Percentiles rank a stretch among this genome's conserved stretches.
phyloP scores from a whole-genome alignment of 2,329 filamentous ascomycete species.

The Phoma sp. region DNA sequence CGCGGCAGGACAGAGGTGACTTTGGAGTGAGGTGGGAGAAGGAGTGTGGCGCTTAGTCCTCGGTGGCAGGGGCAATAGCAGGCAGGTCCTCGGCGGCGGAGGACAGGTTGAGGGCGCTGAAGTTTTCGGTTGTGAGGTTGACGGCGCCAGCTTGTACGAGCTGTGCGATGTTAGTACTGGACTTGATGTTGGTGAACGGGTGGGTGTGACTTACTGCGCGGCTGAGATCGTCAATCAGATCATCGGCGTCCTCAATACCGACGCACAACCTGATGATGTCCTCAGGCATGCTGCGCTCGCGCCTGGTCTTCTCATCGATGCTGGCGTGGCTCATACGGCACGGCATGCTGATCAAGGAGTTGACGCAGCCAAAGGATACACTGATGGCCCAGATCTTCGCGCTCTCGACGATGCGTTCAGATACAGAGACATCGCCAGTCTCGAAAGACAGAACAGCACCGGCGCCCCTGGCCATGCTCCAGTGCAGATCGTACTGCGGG shows the following conservation, averaged over 20 bases:
- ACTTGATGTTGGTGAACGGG: no score
- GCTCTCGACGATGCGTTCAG: constrained; percentile 92
- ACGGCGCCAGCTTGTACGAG: constrained; percentile 95
- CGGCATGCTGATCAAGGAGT: constrained; percentile 98
- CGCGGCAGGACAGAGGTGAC: constrained; percentile 45
- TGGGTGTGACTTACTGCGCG: constrained; percentile 73
- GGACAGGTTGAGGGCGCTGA: constrained; percentile 64
- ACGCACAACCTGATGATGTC: constrained; percentile 96
- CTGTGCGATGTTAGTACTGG: constrained; percentile 20
- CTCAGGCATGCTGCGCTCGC: constrained; percentile 79
- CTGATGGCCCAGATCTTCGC: constrained; percentile 93
- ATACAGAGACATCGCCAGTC: constrained; percentile 82
- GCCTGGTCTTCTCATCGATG: constrained; percentile 91
- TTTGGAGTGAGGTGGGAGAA: constrained; percentile 8
- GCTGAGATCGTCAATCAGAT: constrained; percentile 90
- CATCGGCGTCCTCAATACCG: constrained; percentile 90
- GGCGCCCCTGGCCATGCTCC: constrained; percentile 91
- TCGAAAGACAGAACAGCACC: constrained; percentile 96
- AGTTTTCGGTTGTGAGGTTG: constrained; percentile 80
- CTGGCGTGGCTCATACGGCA: constrained; percentile 99
- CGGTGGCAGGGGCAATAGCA: constrained; percentile 20
- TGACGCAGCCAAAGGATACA: constrained; percentile 97
- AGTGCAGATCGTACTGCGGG: constrained; percentile 94
- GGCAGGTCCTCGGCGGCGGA: constrained; percentile 18
- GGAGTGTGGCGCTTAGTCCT: constrained; percentile 12